Conservation (phyloP, 2,329 filamentous ascomycete genomes). For the Xylariaceae sp. region DNA sequence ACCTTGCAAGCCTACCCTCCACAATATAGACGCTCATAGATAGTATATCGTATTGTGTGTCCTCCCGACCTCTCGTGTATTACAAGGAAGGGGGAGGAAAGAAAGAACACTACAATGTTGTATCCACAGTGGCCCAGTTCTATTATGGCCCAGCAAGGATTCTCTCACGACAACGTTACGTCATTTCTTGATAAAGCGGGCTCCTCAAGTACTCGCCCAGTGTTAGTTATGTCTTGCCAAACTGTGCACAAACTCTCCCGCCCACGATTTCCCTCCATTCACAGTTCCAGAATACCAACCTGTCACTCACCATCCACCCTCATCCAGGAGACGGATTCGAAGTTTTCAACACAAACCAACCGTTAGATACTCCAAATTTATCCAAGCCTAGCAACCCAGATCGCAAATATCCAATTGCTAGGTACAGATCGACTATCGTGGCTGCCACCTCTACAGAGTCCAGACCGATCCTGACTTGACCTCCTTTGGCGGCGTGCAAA, state of each 20-base stretch:
- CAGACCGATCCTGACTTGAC: too few relatives aligned
- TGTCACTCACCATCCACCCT: too few relatives aligned
- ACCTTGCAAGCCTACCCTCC: too few relatives aligned
- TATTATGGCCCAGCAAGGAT: slow-evolving; percentile 17
- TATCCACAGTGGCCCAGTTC: background rate
- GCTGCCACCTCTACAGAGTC: too few relatives aligned
- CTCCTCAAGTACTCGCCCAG: slow-evolving; percentile 35
- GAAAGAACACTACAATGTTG: background rate
- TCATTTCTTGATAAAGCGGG: slow-evolving; percentile 35
- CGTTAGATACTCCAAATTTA: background rate
- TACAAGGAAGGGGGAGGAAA: too few relatives aligned
- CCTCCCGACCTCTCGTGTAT: too few relatives aligned
- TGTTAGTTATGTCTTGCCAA: slow-evolving; percentile 16
- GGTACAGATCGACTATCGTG: background rate
- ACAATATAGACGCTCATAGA: too few relatives aligned
- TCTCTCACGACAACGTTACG: slow-evolving; percentile 38
- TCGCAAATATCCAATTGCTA: background rate
- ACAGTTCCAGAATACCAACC: too few relatives aligned
- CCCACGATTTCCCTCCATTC: background rate
- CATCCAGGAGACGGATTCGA: background rate
- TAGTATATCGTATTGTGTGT: too few relatives aligned
- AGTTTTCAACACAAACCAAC: background rate
- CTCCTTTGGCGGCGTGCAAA: too few relatives aligned
- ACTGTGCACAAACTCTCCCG: slow-evolving; percentile 17
- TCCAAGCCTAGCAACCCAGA: background rate